Evolutionary conservation across 2,329 filamentous ascomycete genomes (phyloP).

Genomic region (Cladosporium oxysporum): DNA sequence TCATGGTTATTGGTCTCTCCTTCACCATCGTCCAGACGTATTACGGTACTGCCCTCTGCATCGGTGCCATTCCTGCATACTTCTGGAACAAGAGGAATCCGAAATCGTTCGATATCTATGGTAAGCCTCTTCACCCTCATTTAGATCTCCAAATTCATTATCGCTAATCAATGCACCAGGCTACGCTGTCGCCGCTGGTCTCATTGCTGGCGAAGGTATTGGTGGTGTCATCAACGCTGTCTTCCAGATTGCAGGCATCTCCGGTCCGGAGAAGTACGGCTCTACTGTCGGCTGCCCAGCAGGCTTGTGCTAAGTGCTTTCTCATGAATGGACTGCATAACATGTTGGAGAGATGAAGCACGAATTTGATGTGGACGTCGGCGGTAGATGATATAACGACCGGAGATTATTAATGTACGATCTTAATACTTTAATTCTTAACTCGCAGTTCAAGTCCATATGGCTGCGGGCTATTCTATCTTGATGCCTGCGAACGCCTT

Average conservation of each 20-base stretch:
- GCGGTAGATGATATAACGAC: background rate
- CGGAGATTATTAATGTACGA: background rate
- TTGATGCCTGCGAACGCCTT: too few species aligned
- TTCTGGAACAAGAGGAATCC: slow-evolving; percentile 58
- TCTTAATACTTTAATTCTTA: background rate
- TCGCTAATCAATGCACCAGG: slow-evolving; percentile 33
- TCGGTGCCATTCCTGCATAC: slow-evolving; percentile 55
- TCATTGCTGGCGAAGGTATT: slow-evolving; percentile 65
- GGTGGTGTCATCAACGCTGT: slow-evolving; percentile 64
- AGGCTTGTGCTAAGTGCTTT: slow-evolving; percentile 31
- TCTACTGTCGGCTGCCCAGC: slow-evolving; percentile 46
- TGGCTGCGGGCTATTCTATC: background rate
- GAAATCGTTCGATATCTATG: slow-evolving; percentile 56
- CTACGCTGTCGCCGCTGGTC: slow-evolving; percentile 61
- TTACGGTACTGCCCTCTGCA: slow-evolving; percentile 60
- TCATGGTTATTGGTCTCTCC: slow-evolving; percentile 61
- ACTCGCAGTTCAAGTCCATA: background rate
- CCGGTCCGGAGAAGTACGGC: slow-evolving; percentile 44
- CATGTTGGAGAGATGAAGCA: background rate
- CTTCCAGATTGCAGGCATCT: slow-evolving; percentile 49
- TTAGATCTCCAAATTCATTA: too few species aligned
- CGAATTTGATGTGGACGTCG: background rate
- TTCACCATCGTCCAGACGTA: slow-evolving; percentile 60
- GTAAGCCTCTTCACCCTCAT: background rate
- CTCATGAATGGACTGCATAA: too few species aligned